Evolutionary conservation across 2,329 filamentous ascomycete genomes (phyloP).

Genomic region (Fusarium sp.): DNA sequence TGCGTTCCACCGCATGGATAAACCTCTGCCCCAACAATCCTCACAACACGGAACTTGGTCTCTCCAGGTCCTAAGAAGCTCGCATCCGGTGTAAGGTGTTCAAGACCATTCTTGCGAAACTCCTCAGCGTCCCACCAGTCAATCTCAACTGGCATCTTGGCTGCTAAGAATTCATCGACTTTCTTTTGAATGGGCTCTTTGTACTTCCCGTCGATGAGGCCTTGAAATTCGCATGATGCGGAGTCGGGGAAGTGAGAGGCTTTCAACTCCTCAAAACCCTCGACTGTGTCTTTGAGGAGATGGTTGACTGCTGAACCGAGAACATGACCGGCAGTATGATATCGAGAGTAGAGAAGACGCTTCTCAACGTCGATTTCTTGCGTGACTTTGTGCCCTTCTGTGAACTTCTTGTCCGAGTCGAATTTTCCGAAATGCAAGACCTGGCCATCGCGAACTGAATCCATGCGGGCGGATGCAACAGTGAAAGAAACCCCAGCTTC

Average conservation of each 20-base stretch:
- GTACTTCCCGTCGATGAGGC: constrained; percentile 71
- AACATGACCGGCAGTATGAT: constrained; percentile 80
- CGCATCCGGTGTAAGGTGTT: constrained; percentile 64
- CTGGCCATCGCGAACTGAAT: constrained; percentile 58
- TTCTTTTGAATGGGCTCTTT: constrained; percentile 70
- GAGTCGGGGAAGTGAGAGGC: constrained; percentile 76
- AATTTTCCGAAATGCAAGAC: constrained; percentile 76
- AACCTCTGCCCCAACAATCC: constrained; percentile 72
- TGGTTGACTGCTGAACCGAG: constrained; percentile 73
- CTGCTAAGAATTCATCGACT: constrained; percentile 66
- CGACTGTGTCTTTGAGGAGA: constrained; percentile 62
- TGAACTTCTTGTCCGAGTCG: constrained; percentile 46
- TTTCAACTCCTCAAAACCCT: constrained; percentile 72
- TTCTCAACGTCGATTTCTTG: constrained; percentile 70
- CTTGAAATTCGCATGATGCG: constrained; percentile 74
- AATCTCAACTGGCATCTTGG: constrained; percentile 65
- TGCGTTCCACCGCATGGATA: constrained; percentile 83
- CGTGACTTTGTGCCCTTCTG: constrained; percentile 55
- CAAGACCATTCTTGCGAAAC: constrained; percentile 63
- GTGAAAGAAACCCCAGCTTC: constrained; percentile 51
- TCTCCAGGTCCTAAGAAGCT: constrained; percentile 48
- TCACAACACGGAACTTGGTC: constrained; percentile 70
- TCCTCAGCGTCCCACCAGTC: constrained; percentile 75
- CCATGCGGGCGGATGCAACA: constrained; percentile 67
- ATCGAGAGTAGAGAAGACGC: constrained; percentile 70